Base-by-base conservation (phyloP, 805 yeast species). In the Zygoascus bituminiphila region DNA sequence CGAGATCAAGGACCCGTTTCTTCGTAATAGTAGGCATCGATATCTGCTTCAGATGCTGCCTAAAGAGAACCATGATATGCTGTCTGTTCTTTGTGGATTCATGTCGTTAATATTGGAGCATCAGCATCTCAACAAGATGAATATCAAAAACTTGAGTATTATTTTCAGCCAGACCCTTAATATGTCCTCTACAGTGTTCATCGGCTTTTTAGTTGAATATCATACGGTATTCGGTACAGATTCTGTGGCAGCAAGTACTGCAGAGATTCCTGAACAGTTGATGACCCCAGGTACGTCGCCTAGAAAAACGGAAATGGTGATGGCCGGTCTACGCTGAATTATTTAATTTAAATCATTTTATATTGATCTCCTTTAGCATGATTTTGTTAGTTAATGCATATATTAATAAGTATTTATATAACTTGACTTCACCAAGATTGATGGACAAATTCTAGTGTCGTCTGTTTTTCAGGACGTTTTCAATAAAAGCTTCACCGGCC, bases 401-500 rank as follows among this genome's bases (percentile, higher is more conserved):
- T 29, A 29, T 29, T 29, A 29, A 12, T 29, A 29, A 15, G n/a
- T 6, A 29, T n/a, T n/a, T n/a, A n/a, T n/a, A n/a, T n/a, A n/a
- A n/a, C n/a, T n/a, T n/a, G n/a, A n/a, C n/a, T n/a, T n/a, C n/a
- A n/a, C n/a, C n/a, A n/a, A n/a, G n/a, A n/a, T n/a, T n/a, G n/a
- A 29, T 29, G 33, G 10, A 15, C 33, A 29, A 29, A 29, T 15
- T 29, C 33, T 36, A 17, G 39, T 36, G 31, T 10, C 47, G 42
- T 66, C 93, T 79, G 68, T 85, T 84, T 61, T 81, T 82, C 50
- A 91, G 73, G 25, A 93, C 93, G 62, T 93, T 93, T 66, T 93
- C 98, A 60, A 93, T 89, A 60, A 88, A 93, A 1, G 95, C 86
- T 67, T 93, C 99, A 51, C 99, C 99, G 23, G 99, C 99, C 67